Evolutionary conservation across 192 early-diverging fungal genomes (phyloP).

Genomic region (Lobosporangium transversale): DNA sequence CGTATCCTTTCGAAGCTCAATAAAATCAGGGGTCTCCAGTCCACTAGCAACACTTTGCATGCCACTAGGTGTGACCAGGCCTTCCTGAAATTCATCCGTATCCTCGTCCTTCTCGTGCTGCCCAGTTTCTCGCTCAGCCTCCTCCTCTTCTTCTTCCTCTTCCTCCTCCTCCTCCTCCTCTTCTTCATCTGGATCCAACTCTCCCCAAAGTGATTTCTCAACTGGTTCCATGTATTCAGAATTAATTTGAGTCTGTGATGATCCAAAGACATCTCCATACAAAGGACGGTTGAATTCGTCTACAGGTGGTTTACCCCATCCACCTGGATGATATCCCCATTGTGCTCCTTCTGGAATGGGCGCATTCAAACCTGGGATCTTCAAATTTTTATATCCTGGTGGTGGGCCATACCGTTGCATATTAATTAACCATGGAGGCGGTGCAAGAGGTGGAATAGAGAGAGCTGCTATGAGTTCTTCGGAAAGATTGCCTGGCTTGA

Average conservation of each 20-base stretch:
- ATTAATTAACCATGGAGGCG: constrained; percentile 97
- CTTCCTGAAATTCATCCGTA: constrained; percentile 63
- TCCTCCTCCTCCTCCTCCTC: constrained; percentile 55
- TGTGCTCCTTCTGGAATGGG: constrained; percentile 96
- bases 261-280: constrained; percentile 96
- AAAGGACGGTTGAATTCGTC: constrained; percentile 90
- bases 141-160: constrained; percentile 74
- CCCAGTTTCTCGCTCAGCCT: constrained; percentile 73
- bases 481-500: constrained; percentile 88
- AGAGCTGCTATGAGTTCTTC: constrained; percentile 90
- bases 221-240: constrained; percentile 75
- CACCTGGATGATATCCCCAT: constrained; percentile 98
- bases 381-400: constrained; percentile 90
- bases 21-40: constrained; percentile 83
- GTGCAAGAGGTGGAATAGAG: constrained; percentile 90
- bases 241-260: constrained; percentile 60
- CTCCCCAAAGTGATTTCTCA: constrained; percentile 88
- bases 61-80: constrained; percentile 88
- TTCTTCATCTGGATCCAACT: constrained; percentile 82
- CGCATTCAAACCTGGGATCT: constrained; percentile 93
- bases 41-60: constrained; percentile 77
- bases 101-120: constrained; percentile 64
- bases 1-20: constrained; percentile 88
- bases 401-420: constrained; percentile 99
- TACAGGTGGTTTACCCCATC: constrained; percentile 88